Evolutionary conservation across 805 yeast species (phyloP).

Genomic region (Ogataea nonfermentans): DNA sequence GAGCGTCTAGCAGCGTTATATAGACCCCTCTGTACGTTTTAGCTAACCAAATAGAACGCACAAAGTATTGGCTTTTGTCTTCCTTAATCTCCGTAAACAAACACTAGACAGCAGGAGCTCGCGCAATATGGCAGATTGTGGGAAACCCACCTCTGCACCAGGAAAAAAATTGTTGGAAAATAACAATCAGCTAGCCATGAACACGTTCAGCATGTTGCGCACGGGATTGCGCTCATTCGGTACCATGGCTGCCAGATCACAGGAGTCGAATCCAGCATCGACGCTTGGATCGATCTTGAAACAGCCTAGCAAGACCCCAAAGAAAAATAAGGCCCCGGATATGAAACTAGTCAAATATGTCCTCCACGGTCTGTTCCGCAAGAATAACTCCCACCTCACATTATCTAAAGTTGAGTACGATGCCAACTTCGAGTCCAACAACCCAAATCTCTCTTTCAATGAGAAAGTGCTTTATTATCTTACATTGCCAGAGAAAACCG

Average conservation of each 20-base stretch:
- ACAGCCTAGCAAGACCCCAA: constrained; percentile 4
- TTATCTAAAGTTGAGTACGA: constrained; percentile 71
- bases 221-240: too few relatives aligned
- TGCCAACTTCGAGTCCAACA: constrained; percentile 52
- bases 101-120: constrained; percentile 5
- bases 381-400: constrained; percentile 81
- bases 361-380: constrained; percentile 71
- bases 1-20: not conserved
- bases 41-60: not conserved
- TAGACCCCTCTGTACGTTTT: constrained; percentile 3
- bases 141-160: constrained; percentile 9
- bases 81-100: constrained; percentile 7
- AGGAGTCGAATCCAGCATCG: constrained; percentile 9
- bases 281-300: constrained; percentile 31
- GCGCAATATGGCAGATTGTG: constrained; percentile 5
- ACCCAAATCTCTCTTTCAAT: constrained; percentile 55
- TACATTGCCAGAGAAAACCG: constrained; percentile 74
- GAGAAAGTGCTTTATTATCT: constrained; percentile 75
- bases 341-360: constrained; percentile 56
- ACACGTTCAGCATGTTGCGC: not conserved
- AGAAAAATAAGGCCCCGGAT: constrained; percentile 16
- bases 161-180: not conserved
- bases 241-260: not conserved
- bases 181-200: too few relatives aligned
- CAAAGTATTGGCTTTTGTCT: constrained; percentile 6